Percentiles rank a stretch among this genome's conserved stretches.
phyloP scores from a whole-genome alignment of 177 flowering plant genomes.

The Vitis hybrid region DNA sequence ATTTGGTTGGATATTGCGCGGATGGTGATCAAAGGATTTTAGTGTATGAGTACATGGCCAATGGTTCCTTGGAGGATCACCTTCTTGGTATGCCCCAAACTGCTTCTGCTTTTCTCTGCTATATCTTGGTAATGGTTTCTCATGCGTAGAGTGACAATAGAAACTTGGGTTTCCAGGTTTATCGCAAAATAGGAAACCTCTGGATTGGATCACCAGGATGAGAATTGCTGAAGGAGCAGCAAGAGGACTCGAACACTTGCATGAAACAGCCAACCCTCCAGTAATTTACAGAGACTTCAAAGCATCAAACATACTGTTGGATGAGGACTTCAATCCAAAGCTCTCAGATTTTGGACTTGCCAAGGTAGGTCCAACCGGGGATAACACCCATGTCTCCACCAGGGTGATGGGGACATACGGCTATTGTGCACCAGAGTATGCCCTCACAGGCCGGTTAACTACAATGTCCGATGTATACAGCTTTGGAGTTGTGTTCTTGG shows the following conservation, averaged over 20 bases:
- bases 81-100: slow-evolving; percentile 53
- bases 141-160: neutral
- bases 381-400: slow-evolving; percentile 65
- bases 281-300: slow-evolving; percentile 87
- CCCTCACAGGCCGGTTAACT: slow-evolving; percentile 72
- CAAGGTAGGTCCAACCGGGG: slow-evolving; percentile 79
- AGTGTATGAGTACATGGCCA: slow-evolving; percentile 74
- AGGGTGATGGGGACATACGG: slow-evolving; percentile 94
- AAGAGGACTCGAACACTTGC: slow-evolving; percentile 80
- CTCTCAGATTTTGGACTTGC: slow-evolving; percentile 94
- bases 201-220: slow-evolving; percentile 83
- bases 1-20: slow-evolving; percentile 74
- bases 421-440: slow-evolving; percentile 90
- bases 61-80: slow-evolving; percentile 84
- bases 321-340: slow-evolving; percentile 64
- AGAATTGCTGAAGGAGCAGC: slow-evolving; percentile 86
- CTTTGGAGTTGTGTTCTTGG: slow-evolving; percentile 88
- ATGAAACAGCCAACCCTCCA: slow-evolving; percentile 72
- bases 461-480: slow-evolving; percentile 88
- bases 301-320: slow-evolving; percentile 75
- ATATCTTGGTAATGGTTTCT: neutral
- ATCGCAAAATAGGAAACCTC: slow-evolving; percentile 40
- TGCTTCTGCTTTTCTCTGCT: neutral
- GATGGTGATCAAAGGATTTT: slow-evolving; percentile 79
- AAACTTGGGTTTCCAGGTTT: slow-evolving; percentile 37